Base-by-base conservation (phyloP, 768 basidiomycete genomes). In the Leccinum rimulosum region DNA sequence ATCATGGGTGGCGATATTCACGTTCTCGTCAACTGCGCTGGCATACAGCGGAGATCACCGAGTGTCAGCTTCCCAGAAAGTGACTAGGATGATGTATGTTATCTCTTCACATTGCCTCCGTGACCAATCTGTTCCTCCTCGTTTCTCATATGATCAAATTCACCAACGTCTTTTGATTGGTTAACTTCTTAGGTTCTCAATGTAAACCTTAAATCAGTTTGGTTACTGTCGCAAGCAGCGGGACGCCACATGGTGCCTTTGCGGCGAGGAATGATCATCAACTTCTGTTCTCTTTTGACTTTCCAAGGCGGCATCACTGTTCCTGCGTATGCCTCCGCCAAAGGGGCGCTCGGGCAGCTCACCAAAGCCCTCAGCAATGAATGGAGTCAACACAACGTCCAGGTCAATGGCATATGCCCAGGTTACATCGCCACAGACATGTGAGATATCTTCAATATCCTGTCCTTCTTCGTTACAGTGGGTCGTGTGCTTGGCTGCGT, bases 361-460 rank as follows among this genome's bases (percentile, higher is more conserved):
- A 92, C 93, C 28, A 95, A 95, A 75, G 89, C 93, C 3, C 83
- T 96, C 67, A 87, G 88, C 66, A 97, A 97, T 73, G 95, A 96
- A 72, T 97, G 95, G 94, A 89, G 90, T 60, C 81, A 82, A 67
- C 83, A 91, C 66, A 93, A 92, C 64, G 84, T 96, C 54, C 88
- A 93, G 72, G 92, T 95, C 17, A 95, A 95, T 69, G 89, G 82
- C 25, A 90, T 96, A 63, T 87, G 87, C 64, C 93, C 93, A 31
- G 93, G 93, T 33, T 95, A 94, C 73, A 87, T 95, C 66, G 82
- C 83, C 28, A 96, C 93, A 36, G 94, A 96, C 65, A 94, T 94
- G 89, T 91, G 75, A 76, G 60, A 52, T 57, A 70, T 75, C 60
- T 57, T 58, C 58, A 55, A 43, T 61, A 11, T 19, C n/a, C 14